Base-by-base conservation (phyloP, 2,329 filamentous ascomycete genomes). In the Sclerotinia trifoliorum region DNA sequence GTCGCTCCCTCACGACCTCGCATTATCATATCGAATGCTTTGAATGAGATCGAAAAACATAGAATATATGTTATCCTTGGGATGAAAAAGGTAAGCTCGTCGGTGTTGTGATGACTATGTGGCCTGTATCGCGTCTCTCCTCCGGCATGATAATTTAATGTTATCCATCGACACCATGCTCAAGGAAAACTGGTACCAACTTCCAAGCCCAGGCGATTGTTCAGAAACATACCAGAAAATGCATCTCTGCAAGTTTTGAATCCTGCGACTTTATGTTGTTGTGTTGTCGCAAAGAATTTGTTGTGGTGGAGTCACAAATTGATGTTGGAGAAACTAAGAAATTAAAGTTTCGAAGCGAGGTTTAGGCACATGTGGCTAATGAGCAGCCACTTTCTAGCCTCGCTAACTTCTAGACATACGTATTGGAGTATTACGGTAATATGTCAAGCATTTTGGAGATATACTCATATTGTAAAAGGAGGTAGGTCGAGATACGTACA, bases 201-300 rank as follows among this genome's bases (percentile, higher is more conserved):
- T 55, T n/a, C 19, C 4, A 15, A 5, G 0, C n/a, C 21, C 5
- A 13, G 2, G 2, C 1, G 1, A 5, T 35, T 7, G 29, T 35
- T 15, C 29, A 6, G 21, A 29, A 35, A 11, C 5, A 21, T 35
- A 1, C 29, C 10, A 35, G 52, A 55, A 26, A 35, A 48, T 15
- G 3, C 8, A 35, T n/a, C 19, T 55, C 21, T n/a, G 29, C 19
- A 15, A 42, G 39, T 42, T 15, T 42, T 42, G 39, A 42, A 42
- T 15, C 39, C 15, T 15, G 15, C 39, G 39, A 15, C 39, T 42
- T 15, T 42, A 19, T 29, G 21, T 7, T 35, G 19, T 35, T 10
- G 19, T 55, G 3, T 35, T 13, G 19, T 35, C 5, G 29, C 19
- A 8, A 26, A 35, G 52, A 35, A 55, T 3, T 49, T 32, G 26